Base-by-base conservation (phyloP, 2,329 filamentous ascomycete genomes). In the Ophiostoma pallidulum region DNA sequence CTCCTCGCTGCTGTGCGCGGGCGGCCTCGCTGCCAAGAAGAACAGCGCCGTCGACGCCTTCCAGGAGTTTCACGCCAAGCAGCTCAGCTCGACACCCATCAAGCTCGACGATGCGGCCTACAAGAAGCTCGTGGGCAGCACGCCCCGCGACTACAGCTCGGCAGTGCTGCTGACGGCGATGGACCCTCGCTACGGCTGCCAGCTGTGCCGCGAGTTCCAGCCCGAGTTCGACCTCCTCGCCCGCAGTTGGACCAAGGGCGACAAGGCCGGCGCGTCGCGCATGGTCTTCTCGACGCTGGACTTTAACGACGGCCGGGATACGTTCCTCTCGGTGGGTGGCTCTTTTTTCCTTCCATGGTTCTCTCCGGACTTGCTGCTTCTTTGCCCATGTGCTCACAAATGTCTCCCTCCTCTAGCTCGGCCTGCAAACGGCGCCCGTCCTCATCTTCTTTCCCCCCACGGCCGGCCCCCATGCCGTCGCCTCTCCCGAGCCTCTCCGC, bases 401-500 rank as follows among this genome's bases (percentile, higher is more conserved):
- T 9, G 18, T 5, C 8, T 9, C 57, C n/a, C n/a, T n/a, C n/a
- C n/a, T n/a, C n/a, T n/a, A 97, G 91, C 77, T 97, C 57, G 82
- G 86, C 66, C 80, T 98, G 36, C 87, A 95, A 80, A 96, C 91
- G 40, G 92, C 92, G 7, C 92, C 92, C 2, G 84, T 97, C 33
- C 74, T 98, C 37, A 70, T 96, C 38, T 71, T 94, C 56, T 97
- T 92, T 72, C 86, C 80, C 53, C 88, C 92, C 20, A 96, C 90
- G 5, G 68, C 74, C 48, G 92, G 92, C 16, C 84, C 86, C 22
- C 77, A 88, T 64, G 89, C 91, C 44, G 83, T 78, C 55, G 60
- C 78, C 39, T 78, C 84, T 48, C 66, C 71, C 44, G 77, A 84
- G 14, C 87, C 90, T 28, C 56, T 84, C 37, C 80, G 88, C 68